These are phyloP conservation scores for Zanthoxylum bungeanum DNA, from an alignment of 345 rosid genomes.

Conservation along the genomic window DNA sequence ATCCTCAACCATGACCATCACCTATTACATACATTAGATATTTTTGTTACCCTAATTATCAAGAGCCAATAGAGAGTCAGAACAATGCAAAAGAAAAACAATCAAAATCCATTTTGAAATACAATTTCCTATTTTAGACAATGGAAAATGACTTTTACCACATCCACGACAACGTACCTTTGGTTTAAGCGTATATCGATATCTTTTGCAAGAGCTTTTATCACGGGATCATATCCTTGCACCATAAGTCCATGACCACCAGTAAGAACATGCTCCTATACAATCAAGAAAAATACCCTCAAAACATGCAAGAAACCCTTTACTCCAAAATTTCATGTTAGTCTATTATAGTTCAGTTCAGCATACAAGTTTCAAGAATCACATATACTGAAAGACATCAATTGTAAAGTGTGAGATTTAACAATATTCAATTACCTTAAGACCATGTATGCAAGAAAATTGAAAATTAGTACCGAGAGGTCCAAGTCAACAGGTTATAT, in stretches of 20 bases:
- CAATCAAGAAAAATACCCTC: constrained; percentile 14
- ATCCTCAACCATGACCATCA: constrained; percentile 54
- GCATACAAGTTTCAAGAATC: background rate
- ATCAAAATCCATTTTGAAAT: background rate
- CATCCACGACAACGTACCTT: constrained; percentile 41
- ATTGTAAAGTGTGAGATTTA: background rate
- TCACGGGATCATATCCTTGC: constrained; percentile 79
- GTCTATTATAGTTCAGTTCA: background rate
- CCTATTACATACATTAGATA: constrained; percentile 46
- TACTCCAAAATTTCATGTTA: background rate
- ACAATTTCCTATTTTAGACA: background rate
- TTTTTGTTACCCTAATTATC: constrained; percentile 52
- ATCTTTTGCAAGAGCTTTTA: constrained; percentile 77
- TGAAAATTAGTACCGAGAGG: background rate
- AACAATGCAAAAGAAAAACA: background rate
- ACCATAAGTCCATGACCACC: constrained; percentile 98
- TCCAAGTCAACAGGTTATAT: background rate
- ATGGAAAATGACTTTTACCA: background rate
- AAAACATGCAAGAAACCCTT: constrained; percentile 14
- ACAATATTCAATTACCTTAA: background rate
- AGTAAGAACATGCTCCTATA: constrained; percentile 80
- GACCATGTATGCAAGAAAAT: background rate
- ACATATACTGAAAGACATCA: background rate
- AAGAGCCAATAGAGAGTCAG: constrained; percentile 14
- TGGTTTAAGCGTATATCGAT: constrained; percentile 65